Conservation (phyloP, 352 stramenopile genomes). For the Globisporangium radiosum region DNA sequence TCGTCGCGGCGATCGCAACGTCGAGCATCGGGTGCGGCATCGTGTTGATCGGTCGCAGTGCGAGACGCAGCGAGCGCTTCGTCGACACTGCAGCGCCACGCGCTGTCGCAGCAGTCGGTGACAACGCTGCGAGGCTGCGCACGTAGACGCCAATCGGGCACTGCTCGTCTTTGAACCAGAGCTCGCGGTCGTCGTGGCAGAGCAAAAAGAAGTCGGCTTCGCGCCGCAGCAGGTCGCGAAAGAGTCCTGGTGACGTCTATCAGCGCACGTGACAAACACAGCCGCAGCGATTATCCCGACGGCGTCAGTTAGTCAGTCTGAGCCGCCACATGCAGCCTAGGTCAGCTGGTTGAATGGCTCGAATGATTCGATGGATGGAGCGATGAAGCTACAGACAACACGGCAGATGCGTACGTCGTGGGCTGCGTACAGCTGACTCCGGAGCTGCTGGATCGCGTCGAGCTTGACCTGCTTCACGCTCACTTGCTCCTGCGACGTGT, state of each 20-base stretch:
- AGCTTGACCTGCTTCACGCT: slow-evolving; percentile 51
- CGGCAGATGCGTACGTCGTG: slow-evolving; percentile 10
- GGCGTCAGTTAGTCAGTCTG: too few species aligned
- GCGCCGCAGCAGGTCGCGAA: slow-evolving; percentile 22
- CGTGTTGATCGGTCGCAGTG: slow-evolving; percentile 30
- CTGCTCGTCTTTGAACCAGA: slow-evolving; percentile 58
- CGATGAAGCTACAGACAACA: background rate
- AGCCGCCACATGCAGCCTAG: too few species aligned
- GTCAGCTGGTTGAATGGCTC: too few species aligned
- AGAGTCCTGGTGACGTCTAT: slow-evolving; percentile 9
- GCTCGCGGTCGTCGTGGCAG: slow-evolving; percentile 21
- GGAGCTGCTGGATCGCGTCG: slow-evolving; percentile 46
- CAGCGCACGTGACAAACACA: background rate
- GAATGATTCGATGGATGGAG: too few species aligned
- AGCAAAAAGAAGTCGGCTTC: slow-evolving; percentile 49
- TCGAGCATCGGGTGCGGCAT: slow-evolving; percentile 65
- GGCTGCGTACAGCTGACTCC: slow-evolving; percentile 18
- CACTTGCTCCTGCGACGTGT: slow-evolving; percentile 25
- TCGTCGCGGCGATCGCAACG: slow-evolving; percentile 52
- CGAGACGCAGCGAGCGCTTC: slow-evolving; percentile 23
- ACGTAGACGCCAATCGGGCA: slow-evolving; percentile 38
- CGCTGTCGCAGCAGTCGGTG: background rate
- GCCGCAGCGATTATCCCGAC: too few species aligned
- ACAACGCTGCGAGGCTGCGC: slow-evolving; percentile 3
- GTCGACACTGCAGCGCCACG: background rate